Base-by-base conservation (phyloP, 805 yeast genomes). In the Barnettozyma sp. region DNA sequence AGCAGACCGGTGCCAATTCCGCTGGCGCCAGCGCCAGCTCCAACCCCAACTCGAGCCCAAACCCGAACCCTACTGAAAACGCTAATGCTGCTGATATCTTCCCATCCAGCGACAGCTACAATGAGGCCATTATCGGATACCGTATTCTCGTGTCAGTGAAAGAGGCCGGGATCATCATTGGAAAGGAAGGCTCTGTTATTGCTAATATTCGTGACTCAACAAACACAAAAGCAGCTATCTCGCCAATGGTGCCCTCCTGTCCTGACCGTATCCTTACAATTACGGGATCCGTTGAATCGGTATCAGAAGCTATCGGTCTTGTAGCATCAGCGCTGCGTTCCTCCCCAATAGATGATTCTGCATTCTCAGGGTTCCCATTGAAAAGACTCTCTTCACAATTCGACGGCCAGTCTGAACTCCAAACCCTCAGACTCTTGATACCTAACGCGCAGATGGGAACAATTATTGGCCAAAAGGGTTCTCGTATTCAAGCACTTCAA, bases 161-260 rank as follows among this genome's bases (percentile, higher is more conserved):
- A 53, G 96, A 87, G 58, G 88, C 94, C 10, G 95, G 95, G 13
- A 82, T 86, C 42, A 75, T 87, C 43, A 87, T 87, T 48, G 96
- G 96, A 36, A 82, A 82, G 46, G 81, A 75, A 45, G 96, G 96
- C 30, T 66, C 70, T 33, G 80, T 80, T 37, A 86, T 87, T 41
- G 82, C 87, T 37, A 68, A 72, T 23, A 74, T 87, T 31, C 70
- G 95, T 45, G 85, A 75, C 33, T 72, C 72, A 40, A 82, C 90
- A 21, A 71, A 72, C 38, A 86, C 87, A 40, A 83, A 81, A 54
- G 94, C 94, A 5, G 95, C 94, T 13, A 85, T 87, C 30, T 80
- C 94, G 11, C 81, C 80, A 49, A 78, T 82, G 26, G 75, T 78
- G 23, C 79, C 78, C 11, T 92, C 94, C 15, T 79, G 86, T 39